phyloP scores from a whole-genome alignment of 1,284 basidiomycete species.

The Limonomyces culmigenus region DNA sequence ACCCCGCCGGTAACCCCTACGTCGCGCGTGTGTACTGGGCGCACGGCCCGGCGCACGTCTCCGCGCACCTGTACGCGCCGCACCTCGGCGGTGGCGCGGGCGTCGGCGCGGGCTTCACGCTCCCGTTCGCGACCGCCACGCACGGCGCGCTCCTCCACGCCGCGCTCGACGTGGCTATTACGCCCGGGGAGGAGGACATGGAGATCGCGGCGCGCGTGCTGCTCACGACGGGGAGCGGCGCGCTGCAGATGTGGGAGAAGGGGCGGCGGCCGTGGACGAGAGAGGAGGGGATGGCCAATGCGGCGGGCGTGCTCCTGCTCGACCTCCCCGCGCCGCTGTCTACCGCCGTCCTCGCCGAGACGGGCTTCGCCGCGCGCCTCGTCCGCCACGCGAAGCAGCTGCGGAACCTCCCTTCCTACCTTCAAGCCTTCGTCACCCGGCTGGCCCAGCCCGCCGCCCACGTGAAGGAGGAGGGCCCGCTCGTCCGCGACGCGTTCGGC shows the following conservation, averaged over 20 bases:
- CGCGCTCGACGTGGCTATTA: constrained; percentile 28
- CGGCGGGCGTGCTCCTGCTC: constrained; percentile 52
- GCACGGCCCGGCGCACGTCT: constrained; percentile 22
- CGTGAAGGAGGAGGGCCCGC: too few species aligned
- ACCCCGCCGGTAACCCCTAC: constrained; percentile 38
- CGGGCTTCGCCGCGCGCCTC: constrained; percentile 36
- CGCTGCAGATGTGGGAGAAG: constrained; percentile 62
- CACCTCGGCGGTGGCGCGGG: constrained; percentile 38
- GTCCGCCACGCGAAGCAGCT: constrained; percentile 50
- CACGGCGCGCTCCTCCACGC: constrained; percentile 1
- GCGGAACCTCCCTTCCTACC: constrained; percentile 59
- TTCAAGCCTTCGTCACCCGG: constrained; percentile 48
- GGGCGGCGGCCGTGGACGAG: constrained; percentile 52
- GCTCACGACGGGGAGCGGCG: constrained; percentile 62
- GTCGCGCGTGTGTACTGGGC: constrained; percentile 68
- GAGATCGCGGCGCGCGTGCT: constrained; percentile 31
- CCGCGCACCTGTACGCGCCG: constrained; percentile 41
- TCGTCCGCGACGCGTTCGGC: constrained; percentile 69
- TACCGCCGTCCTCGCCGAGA: too few species aligned
- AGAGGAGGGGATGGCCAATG: constrained; percentile 66
- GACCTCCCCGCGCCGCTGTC: constrained; percentile 66
- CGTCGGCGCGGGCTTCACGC: constrained; percentile 41
- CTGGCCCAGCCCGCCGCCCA: too few species aligned
- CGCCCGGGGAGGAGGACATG: constrained; percentile 22
- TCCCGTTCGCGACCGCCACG: constrained; percentile 52